Conservation (phyloP, 2,329 filamentous ascomycete genomes). For the Microcyclospora pomicola region DNA sequence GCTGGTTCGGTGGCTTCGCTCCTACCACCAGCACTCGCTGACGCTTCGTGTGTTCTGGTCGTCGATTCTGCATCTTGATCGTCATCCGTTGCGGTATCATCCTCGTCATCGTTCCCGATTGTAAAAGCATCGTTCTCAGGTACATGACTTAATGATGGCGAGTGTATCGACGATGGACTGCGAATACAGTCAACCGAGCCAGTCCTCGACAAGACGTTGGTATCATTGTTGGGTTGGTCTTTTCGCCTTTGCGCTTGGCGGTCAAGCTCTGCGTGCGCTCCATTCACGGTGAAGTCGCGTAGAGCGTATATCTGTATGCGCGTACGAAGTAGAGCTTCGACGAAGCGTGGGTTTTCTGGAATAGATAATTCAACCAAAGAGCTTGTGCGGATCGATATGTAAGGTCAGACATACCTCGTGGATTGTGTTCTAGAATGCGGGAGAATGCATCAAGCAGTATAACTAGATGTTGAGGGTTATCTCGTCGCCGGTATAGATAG, state of each 20-base stretch:
- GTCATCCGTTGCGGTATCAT: too few relatives aligned
- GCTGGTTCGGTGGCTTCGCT: too few relatives aligned
- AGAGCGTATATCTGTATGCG: constrained; percentile 73
- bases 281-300: constrained; percentile 78
- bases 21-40: too few relatives aligned
- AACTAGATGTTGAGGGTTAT: too few relatives aligned
- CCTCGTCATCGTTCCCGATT: constrained; percentile 76
- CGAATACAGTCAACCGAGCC: constrained; percentile 55
- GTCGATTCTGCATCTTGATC: too few relatives aligned
- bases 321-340: constrained; percentile 67
- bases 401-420: constrained; percentile 16
- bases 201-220: constrained; percentile 27
- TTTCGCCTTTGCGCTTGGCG: constrained; percentile 58
- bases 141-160: constrained; percentile 52
- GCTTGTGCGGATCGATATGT: too few relatives aligned
- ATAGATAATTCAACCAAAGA: not conserved
- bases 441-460: constrained; percentile 85
- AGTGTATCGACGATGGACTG: constrained; percentile 49
- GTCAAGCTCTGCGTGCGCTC: constrained; percentile 81
- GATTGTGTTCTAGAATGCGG: constrained; percentile 75
- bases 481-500: too few relatives aligned
- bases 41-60: too few relatives aligned
- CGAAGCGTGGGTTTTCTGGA: constrained; percentile 54
- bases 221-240: constrained; percentile 19
- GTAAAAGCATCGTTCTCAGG: constrained; percentile 77